phyloP scores from a whole-genome alignment of 164 flowering plant genomes.

The Taxillus chinensis region DNA sequence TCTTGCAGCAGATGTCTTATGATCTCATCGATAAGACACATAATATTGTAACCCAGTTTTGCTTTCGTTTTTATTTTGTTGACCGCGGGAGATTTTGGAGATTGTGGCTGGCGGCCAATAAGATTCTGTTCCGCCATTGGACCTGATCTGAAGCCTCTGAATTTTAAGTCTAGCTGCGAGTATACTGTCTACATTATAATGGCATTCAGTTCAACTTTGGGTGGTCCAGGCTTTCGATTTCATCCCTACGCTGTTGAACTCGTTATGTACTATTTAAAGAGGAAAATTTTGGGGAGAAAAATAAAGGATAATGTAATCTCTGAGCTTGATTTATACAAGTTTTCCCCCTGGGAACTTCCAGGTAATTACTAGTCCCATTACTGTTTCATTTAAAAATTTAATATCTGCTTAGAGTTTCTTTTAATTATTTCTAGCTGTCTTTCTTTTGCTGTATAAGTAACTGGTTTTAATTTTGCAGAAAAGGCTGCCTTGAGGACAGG shows the following conservation, averaged over 20 bases:
- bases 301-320: slow-evolving; percentile 32
- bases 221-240: slow-evolving; percentile 84
- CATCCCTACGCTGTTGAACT: slow-evolving; percentile 83
- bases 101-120: slow-evolving; percentile 8
- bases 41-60: slow-evolving; percentile 21
- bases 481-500: slow-evolving; percentile 36
- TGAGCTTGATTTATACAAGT: slow-evolving; percentile 62
- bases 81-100: slow-evolving; percentile 55
- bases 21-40: slow-evolving; percentile 22
- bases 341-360: slow-evolving; percentile 79
- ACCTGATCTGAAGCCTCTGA: slow-evolving; percentile 30
- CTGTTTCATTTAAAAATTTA: background rate
- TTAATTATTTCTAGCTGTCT: background rate
- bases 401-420: background rate
- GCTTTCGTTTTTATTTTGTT: slow-evolving; percentile 33
- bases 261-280: slow-evolving; percentile 54
- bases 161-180: background rate
- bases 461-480: slow-evolving; percentile 20
- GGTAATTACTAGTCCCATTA: slow-evolving; percentile 25
- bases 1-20: slow-evolving; percentile 54
- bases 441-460: background rate
- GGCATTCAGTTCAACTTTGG: slow-evolving; percentile 26
- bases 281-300: slow-evolving; percentile 47
- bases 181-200: background rate
- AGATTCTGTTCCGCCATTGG: slow-evolving; percentile 54